Conservation (phyloP, 2,329 filamentous ascomycete genomes). For the Colletotrichum sp. region DNA sequence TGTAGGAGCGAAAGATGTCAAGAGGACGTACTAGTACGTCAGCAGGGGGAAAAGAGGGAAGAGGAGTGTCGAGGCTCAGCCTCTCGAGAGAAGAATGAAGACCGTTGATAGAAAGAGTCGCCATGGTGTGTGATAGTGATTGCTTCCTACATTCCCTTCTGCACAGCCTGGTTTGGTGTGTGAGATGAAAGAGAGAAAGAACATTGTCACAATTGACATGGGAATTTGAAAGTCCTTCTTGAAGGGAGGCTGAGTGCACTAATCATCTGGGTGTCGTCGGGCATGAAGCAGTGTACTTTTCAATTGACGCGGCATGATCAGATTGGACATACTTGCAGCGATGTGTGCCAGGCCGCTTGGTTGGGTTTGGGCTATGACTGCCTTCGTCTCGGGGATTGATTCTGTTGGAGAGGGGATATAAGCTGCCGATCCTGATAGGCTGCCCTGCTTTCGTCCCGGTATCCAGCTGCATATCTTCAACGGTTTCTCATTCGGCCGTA, state of each 20-base stretch:
- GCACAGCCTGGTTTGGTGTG: background rate
- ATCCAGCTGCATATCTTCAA: background rate
- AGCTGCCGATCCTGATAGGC: accelerated
- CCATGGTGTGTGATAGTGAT: constrained; percentile 30
- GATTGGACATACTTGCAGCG: background rate
- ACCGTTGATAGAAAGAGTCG: constrained; percentile 65
- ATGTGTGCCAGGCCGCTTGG: background rate
- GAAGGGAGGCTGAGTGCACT: background rate
- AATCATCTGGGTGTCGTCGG: background rate
- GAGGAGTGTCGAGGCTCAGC: constrained; percentile 48
- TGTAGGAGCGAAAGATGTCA: constrained; percentile 33
- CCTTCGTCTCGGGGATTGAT: background rate
- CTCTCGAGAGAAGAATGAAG: constrained; percentile 64
- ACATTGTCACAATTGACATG: background rate
- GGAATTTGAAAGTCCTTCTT: background rate
- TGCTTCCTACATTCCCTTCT: background rate
- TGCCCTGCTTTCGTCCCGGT: background rate
- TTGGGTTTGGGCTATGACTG: background rate
- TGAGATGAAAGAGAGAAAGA: background rate
- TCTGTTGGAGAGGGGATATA: too few relatives aligned
- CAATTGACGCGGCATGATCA: background rate
- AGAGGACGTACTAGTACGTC: constrained; percentile 28
- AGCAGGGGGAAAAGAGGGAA: constrained; percentile 27
- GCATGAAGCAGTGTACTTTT: background rate
- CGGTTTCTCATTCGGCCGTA: too few relatives aligned